phyloP scores from a whole-genome alignment of 805 yeast species.

The Lipomyces spencermartinsiae region DNA sequence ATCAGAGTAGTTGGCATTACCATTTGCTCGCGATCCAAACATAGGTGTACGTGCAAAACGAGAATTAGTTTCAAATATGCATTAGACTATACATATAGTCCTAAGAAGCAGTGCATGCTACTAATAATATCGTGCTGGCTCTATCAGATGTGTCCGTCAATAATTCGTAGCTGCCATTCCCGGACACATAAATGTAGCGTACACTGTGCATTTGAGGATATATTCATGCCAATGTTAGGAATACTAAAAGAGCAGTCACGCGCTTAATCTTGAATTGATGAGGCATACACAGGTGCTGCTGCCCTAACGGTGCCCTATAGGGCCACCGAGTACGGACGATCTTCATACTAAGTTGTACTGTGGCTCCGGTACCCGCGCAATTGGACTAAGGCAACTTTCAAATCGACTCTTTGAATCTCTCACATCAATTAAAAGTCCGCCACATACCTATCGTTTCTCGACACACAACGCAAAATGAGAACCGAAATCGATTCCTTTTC shows the following conservation, averaged over 20 bases:
- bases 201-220: neutral
- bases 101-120: too few species aligned
- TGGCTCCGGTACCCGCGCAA: neutral
- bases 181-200: neutral
- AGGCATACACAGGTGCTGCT: neutral
- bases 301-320: neutral
- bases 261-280: neutral
- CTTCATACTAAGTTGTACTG: neutral
- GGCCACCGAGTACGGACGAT: neutral
- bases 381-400: neutral
- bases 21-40: too few species aligned
- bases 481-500: conserved; percentile 99
- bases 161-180: too few species aligned
- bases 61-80: too few species aligned
- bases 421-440: neutral
- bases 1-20: too few species aligned
- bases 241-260: neutral
- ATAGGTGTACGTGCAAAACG: too few species aligned
- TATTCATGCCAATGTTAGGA: neutral
- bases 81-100: too few species aligned
- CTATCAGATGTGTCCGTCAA: too few species aligned
- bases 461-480: conserved; percentile 69
- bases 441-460: conserved; percentile 12
- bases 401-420: neutral
- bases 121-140: too few species aligned